Evolutionary conservation across 306 rosid species (phyloP).

Genomic region (Luffa aegyptiaca): DNA sequence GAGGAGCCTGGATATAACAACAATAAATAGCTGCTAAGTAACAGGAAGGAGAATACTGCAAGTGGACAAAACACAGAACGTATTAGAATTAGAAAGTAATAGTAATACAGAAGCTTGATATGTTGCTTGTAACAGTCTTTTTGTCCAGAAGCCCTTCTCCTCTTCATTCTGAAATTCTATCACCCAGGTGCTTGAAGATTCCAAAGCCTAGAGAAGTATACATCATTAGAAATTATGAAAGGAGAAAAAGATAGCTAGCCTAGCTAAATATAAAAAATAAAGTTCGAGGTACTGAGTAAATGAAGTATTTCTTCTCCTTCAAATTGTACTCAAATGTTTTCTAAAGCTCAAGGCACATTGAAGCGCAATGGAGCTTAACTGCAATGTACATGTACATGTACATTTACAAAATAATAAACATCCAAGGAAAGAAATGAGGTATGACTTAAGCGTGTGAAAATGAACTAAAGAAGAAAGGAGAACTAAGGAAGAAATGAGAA

Average conservation of each 20-base stretch:
- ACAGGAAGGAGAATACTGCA: not conserved
- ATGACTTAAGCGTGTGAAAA: too few species aligned
- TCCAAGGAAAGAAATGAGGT: too few species aligned
- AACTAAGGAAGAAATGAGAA: too few species aligned
- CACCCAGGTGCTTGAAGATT: conserved; percentile 91
- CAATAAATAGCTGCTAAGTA: conserved; percentile 12
- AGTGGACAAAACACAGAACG: conserved; percentile 6
- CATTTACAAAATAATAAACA: too few species aligned
- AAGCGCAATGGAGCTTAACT: not conserved
- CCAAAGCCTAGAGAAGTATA: conserved; percentile 47
- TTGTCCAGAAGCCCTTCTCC: conserved; percentile 67
- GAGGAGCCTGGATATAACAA: conserved; percentile 53
- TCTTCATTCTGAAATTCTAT: conserved; percentile 58
- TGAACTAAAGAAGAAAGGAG: too few species aligned
- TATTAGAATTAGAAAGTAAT: not conserved
- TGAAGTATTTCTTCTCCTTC: not conserved
- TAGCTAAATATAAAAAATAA: not conserved
- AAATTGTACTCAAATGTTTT: not conserved
- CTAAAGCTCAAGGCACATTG: not conserved
- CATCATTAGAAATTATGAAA: not conserved
- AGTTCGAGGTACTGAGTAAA: not conserved
- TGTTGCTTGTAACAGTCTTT: conserved; percentile 76
- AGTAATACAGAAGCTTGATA: conserved; percentile 88
- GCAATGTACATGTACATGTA: not conserved
- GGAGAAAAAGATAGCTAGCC: not conserved